phyloP scores from a whole-genome alignment of 2,329 filamentous ascomycete genomes.

The Stylonectria norvegica region DNA sequence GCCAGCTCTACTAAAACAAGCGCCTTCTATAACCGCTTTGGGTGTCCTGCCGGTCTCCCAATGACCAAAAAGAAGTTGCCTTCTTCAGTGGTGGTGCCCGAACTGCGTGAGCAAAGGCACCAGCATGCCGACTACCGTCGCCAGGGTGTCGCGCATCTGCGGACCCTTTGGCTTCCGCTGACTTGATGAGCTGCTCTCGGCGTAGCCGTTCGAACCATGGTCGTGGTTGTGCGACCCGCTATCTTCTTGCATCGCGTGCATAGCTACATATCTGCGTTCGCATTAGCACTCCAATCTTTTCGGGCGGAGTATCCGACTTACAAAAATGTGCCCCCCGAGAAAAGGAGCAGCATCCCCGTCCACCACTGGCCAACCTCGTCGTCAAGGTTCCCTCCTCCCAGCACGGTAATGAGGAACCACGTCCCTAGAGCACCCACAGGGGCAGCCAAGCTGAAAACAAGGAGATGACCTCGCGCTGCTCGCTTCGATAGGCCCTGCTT shows the following conservation, averaged over 20 bases:
- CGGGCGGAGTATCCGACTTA: slow-evolving; percentile 46
- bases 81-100: slow-evolving; percentile 66
- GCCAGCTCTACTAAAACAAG: slow-evolving; percentile 20
- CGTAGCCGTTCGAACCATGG: slow-evolving; percentile 53
- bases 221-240: slow-evolving; percentile 49
- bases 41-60: neutral
- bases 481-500: slow-evolving; percentile 90
- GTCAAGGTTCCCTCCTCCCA: slow-evolving; percentile 59
- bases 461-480: slow-evolving; percentile 75
- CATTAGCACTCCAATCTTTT: slow-evolving; percentile 12
- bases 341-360: slow-evolving; percentile 90
- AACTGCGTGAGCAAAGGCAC: slow-evolving; percentile 74
- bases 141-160: slow-evolving; percentile 65
- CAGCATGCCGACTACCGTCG: slow-evolving; percentile 72
- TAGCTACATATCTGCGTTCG: slow-evolving; percentile 78
- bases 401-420: slow-evolving; percentile 72
- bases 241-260: slow-evolving; percentile 95
- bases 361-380: slow-evolving; percentile 73
- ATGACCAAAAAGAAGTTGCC: slow-evolving; percentile 2
- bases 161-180: slow-evolving; percentile 54
- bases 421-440: slow-evolving; percentile 81
- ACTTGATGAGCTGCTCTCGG: slow-evolving; percentile 42
- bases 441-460: slow-evolving; percentile 88
- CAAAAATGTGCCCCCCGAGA: slow-evolving; percentile 94
- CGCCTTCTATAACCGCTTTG: slow-evolving; percentile 12